Base-by-base conservation (phyloP, 345 rosid species). In the Acer saccharum region DNA sequence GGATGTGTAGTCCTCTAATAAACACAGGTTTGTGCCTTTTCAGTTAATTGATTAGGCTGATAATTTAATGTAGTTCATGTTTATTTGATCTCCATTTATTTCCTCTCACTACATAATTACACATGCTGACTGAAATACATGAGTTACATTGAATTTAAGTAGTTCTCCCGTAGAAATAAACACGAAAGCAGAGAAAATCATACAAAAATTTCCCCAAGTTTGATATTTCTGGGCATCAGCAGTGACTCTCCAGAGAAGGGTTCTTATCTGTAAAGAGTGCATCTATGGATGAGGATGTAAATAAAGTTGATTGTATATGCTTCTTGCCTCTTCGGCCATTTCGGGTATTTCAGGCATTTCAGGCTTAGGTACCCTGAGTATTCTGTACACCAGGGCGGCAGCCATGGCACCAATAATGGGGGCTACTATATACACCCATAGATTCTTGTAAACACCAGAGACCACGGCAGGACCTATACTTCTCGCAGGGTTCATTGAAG, bases 401-500 rank as follows among this genome's bases (percentile, higher is more conserved):
- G 80, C 80, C 74, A 80, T 6, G 13, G 89, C 91, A 69, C 88
- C 91, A 1, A 83, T 63, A 10, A 81, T 76, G 1, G 90, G 93
- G 43, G 91, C 74, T 52, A 78, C 69, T 11, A 86, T 69, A 58
- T 13, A 88, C 20, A 88, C 86, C 90, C 90, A 82, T 3, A 85
- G 81, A 69, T 85, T 85, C 76, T 85, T 81, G 73, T 86, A 82
- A 55, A 76, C 79, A 17, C 88, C 86, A 0, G 83, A 61, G 48
- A 74, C 91, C 41, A 86, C 75, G 0, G 90, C 88, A 17, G 87
- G 91, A 55, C 90, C 91, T 71, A 90, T 14, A 68, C 90, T 90
- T 75, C 91, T 85, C 1, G 82, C 90, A 4, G 90, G 91, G 70
- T 90, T 88, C 91, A 88, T 86, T 1, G 90, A 90, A 69, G 93